These are phyloP conservation scores for Verticillium isaacii DNA, from an alignment of 2,329 filamentous ascomycete species.

Conservation along the genomic window DNA sequence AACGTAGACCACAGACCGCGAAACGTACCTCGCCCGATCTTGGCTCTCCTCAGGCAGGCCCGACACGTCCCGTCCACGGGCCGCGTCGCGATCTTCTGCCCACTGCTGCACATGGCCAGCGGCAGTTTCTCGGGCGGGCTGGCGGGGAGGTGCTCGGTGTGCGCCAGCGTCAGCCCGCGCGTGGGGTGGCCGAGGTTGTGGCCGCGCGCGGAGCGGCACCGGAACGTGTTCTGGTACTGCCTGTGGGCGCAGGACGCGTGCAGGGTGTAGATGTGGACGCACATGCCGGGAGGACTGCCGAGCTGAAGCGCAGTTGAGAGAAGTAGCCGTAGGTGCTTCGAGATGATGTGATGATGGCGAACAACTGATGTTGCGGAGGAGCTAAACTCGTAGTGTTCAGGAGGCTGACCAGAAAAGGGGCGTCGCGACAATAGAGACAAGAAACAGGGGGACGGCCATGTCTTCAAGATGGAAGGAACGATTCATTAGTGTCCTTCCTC, in stretches of 20 bases:
- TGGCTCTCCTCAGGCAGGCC: conserved; percentile 10
- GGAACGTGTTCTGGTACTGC: conserved; percentile 27
- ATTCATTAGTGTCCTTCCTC: neutral
- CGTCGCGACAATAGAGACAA: neutral
- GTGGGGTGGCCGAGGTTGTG: neutral
- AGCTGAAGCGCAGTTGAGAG: too few species aligned
- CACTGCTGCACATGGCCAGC: neutral
- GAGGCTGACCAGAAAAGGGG: neutral
- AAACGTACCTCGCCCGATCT: neutral
- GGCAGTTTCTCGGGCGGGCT: conserved; percentile 9
- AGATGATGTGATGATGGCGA: too few species aligned
- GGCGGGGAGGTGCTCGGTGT: conserved; percentile 8
- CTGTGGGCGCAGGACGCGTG: conserved; percentile 22
- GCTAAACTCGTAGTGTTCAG: neutral
- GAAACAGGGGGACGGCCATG: neutral
- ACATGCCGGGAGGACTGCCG: conserved; percentile 19
- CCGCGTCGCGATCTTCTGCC: conserved; percentile 12
- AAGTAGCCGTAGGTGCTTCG: too few species aligned
- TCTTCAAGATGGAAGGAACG: neutral
- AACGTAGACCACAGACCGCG: neutral
- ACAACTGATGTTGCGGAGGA: too few species aligned
- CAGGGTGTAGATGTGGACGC: conserved; percentile 22
- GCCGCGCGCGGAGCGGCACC: conserved; percentile 21
- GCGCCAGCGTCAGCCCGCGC: conserved; percentile 11
- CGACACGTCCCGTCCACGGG: conserved; percentile 18